phyloP scores from a whole-genome alignment of 1,284 basidiomycete species.

The Ganoderma boninense region DNA sequence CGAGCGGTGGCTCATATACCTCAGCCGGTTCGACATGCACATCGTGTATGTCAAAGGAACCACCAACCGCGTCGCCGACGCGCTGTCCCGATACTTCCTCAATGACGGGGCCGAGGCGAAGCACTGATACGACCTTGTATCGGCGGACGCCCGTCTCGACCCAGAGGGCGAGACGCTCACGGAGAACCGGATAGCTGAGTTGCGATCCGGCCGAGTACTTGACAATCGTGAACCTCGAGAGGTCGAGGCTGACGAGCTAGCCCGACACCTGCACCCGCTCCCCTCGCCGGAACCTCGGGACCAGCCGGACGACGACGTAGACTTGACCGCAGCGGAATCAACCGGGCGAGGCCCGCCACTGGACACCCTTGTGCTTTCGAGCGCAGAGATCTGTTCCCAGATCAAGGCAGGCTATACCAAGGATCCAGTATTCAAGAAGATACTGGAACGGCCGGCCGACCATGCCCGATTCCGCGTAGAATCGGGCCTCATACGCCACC shows the following conservation, averaged over 20 bases:
- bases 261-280: too few relatives aligned
- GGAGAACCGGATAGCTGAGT: background rate
- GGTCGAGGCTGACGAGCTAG: too few relatives aligned
- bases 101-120: constrained; percentile 35
- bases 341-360: background rate
- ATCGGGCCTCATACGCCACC: background rate
- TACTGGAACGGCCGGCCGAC: background rate
- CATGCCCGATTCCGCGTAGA: too few relatives aligned
- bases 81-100: constrained; percentile 44
- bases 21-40: too few relatives aligned
- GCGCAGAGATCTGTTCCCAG: background rate
- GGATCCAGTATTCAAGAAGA: background rate
- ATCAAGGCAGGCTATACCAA: background rate
- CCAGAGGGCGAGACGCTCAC: constrained; percentile 36
- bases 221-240: too few relatives aligned
- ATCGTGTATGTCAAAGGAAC: constrained; percentile 44
- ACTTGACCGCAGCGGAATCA: background rate
- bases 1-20: constrained; percentile 45
- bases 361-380: too few relatives aligned
- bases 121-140: constrained; percentile 38
- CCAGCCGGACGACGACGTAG: too few relatives aligned
- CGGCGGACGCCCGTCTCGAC: constrained; percentile 38
- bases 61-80: constrained; percentile 45
- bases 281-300: too few relatives aligned
- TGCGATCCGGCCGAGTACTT: background rate